These are phyloP conservation scores for Lipomyces orientalis DNA, from an alignment of 805 yeast genomes.

Conservation along the genomic window DNA sequence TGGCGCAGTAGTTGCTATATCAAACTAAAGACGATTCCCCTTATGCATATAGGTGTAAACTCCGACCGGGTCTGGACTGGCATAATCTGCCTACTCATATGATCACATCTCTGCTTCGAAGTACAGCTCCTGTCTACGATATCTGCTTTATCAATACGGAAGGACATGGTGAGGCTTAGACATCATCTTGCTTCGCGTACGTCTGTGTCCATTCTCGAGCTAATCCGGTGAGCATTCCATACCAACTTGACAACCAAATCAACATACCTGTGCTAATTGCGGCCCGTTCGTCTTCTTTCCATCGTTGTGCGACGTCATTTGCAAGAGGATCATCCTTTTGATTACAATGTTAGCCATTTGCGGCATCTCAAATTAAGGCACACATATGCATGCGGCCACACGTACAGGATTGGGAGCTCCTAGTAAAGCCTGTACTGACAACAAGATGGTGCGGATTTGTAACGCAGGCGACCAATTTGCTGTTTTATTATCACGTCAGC, in stretches of 20 bases:
- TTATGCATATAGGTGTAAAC: background rate
- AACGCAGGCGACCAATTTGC: conserved; percentile 98
- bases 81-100: background rate
- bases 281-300: conserved; percentile 82
- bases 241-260: conserved; percentile 25
- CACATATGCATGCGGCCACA: background rate
- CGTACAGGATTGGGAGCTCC: conserved; percentile 88
- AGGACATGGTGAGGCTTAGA: background rate
- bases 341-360: background rate
- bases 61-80: background rate
- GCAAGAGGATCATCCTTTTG: conserved; percentile 87
- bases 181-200: conserved; percentile 52
- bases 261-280: conserved; percentile 79
- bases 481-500: conserved; percentile 17
- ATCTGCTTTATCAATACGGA: background rate
- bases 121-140: background rate
- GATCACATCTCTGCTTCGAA: background rate
- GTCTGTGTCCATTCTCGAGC: conserved; percentile 67
- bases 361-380: background rate
- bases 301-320: conserved; percentile 95
- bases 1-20: background rate
- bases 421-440: conserved; percentile 89
- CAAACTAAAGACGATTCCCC: background rate
- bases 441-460: conserved; percentile 88
- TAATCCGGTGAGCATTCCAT: conserved; percentile 5